Evolutionary conservation across 495 filamentous ascomycete genomes (phyloP).

Genomic region (Collariella sp.): DNA sequence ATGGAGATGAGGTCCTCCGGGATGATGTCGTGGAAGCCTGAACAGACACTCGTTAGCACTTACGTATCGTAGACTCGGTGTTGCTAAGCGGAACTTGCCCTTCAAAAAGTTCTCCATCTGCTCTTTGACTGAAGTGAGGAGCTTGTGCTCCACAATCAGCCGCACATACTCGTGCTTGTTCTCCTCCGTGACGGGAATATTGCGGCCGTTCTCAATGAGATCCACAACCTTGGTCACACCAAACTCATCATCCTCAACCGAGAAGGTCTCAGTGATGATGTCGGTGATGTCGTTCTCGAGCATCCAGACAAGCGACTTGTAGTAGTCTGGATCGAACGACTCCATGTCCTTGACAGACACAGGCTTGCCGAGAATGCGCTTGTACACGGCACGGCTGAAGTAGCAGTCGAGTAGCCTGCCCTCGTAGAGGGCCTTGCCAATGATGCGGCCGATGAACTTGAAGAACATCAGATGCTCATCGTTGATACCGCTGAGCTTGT

Average conservation of each 20-base stretch:
- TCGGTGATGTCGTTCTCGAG: constrained; percentile 98
- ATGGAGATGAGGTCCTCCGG: constrained; percentile 89
- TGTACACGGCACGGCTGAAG: constrained; percentile 98
- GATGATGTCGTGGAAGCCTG: constrained; percentile 97
- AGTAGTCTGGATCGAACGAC: constrained; percentile 95
- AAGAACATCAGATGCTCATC: constrained; percentile 96
- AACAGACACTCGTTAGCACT: constrained; percentile 15
- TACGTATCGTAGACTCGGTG: neutral
- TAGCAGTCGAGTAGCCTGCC: constrained; percentile 94
- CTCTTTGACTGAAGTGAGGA: constrained; percentile 82
- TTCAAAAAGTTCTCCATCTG: constrained; percentile 94
- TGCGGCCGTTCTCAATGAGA: constrained; percentile 75
- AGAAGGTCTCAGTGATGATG: constrained; percentile 95
- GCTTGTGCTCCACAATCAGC: constrained; percentile 84
- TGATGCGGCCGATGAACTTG: constrained; percentile 98
- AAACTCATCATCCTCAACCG: constrained; percentile 86
- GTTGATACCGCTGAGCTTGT: constrained; percentile 86
- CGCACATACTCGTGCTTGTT: constrained; percentile 98
- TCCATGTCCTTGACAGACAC: constrained; percentile 99
- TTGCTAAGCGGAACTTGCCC: constrained; percentile 44
- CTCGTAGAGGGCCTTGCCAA: constrained; percentile 97
- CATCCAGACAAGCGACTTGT: constrained; percentile 99
- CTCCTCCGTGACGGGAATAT: constrained; percentile 90
- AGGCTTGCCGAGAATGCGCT: constrained; percentile 85
- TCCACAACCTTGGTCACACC: constrained; percentile 82